Evolutionary conservation across 2,329 filamentous ascomycete genomes (phyloP).

Genomic region (Colletotrichum tropicale): DNA sequence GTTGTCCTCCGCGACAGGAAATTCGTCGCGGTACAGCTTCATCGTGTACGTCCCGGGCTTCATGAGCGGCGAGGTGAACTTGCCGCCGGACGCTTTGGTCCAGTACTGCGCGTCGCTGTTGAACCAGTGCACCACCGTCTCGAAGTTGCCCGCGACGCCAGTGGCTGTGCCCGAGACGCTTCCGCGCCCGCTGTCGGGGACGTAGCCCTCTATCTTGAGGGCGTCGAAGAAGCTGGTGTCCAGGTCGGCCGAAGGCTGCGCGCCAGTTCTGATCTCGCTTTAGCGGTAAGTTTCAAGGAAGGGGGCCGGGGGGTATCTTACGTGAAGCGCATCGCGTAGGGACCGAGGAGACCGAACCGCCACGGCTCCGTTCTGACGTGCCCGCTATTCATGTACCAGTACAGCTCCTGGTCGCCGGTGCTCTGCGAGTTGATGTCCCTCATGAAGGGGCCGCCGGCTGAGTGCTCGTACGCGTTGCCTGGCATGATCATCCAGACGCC

Average conservation of each 20-base stretch:
- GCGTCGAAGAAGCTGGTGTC: slow-evolving; percentile 62
- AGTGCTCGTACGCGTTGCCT: slow-evolving; percentile 55
- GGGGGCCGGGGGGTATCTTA: slow-evolving; percentile 10
- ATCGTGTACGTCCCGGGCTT: slow-evolving; percentile 65
- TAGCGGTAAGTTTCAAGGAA: background rate
- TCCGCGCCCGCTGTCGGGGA: slow-evolving; percentile 52
- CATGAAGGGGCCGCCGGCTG: slow-evolving; percentile 63
- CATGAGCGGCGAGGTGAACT: slow-evolving; percentile 62
- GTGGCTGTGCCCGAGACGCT: slow-evolving; percentile 58
- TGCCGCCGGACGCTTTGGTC: slow-evolving; percentile 51
- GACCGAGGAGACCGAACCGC: slow-evolving; percentile 63
- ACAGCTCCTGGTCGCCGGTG: slow-evolving; percentile 55
- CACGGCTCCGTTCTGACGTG: slow-evolving; percentile 60
- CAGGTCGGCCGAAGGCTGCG: slow-evolving; percentile 44
- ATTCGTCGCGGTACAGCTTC: slow-evolving; percentile 62
- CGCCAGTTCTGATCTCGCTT: slow-evolving; percentile 39
- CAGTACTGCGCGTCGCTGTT: slow-evolving; percentile 63
- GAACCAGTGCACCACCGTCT: slow-evolving; percentile 62
- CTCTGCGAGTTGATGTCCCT: slow-evolving; percentile 62
- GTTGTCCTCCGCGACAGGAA: slow-evolving; percentile 49
- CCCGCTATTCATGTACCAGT: slow-evolving; percentile 66
- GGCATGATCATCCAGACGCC: slow-evolving; percentile 55
- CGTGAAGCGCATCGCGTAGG: slow-evolving; percentile 61
- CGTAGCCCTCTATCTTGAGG: slow-evolving; percentile 57
- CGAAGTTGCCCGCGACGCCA: slow-evolving; percentile 50